Evolutionary conservation across 768 basidiomycete genomes (phyloP), one percentile per base, ranked within the genome.

Genomic region (Boletus reticulatus): DNA sequence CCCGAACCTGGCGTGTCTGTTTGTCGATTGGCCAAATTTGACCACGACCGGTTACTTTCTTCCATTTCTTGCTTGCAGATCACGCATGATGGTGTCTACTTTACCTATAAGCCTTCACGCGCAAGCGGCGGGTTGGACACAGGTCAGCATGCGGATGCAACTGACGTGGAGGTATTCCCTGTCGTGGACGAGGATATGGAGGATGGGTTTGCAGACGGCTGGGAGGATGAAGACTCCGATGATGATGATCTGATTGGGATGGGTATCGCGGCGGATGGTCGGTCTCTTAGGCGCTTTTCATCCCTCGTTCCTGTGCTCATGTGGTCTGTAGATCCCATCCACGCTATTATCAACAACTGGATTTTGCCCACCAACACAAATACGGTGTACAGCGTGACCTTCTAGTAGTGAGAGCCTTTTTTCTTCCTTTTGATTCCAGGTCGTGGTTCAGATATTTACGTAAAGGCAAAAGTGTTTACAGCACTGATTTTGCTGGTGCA

Each of bases 11-110:
- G 63, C 60, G 39, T 76, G 27, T 62, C 62, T 17, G 59, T 71
- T 53, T 47, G 39, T n/a, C 38, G 39, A 34, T 24, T 53, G 22
- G 22, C 20, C 46, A 47, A 36, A 38, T 53, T 53, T 16, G 52
- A 75, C 17, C 34, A 56, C 37, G 55, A 39, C 0, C 55, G 43
- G 32, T 38, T 57, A 22, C 60, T 67, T n/a, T 52, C 62, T 20
- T 57, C 41, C 36, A 62, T 83, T n/a, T 75, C 75, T 24, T 85
- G 82, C 60, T 73, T 84, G 20, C 82, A 84, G 62, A 75, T 84
- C 71, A 80, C 80, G 0, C 76, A 80, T 27, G 80, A 80, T 0
- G 79, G 78, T 0, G 56, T 84, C 13, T 85, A 48, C 56, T 59
- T 83, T 36, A 83, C 79, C 52, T 68, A 69, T 47, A 55, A 36